Conservation (phyloP, 257 asterid genomes). For the Lavandula angustifolia region DNA sequence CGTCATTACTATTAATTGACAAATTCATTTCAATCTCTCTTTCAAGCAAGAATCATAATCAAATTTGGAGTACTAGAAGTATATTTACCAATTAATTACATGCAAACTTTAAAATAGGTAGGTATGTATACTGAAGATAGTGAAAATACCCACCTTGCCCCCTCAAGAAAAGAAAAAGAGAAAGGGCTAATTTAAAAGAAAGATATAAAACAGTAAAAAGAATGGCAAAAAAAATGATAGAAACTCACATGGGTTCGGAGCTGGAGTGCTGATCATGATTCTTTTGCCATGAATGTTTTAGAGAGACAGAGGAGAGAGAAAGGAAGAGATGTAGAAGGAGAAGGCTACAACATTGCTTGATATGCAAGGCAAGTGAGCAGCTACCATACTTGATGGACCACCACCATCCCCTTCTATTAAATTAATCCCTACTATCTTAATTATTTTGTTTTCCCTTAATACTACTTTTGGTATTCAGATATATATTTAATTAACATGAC, state of each 20-base stretch:
- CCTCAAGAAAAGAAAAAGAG: conserved; percentile 7
- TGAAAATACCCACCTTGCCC: neutral
- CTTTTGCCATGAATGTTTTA: conserved; percentile 59
- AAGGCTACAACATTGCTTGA: conserved; percentile 63
- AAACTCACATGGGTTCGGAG: conserved; percentile 79
- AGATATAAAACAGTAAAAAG: conserved; percentile 39
- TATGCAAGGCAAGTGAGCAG: conserved; percentile 75
- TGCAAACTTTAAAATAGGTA: neutral
- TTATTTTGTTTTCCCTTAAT: conserved; percentile 9
- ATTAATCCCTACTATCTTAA: conserved; percentile 4
- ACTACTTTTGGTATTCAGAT: conserved; percentile 14
- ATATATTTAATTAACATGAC: conserved; percentile 32
- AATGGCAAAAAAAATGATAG: conserved; percentile 54
- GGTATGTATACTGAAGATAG: too few species aligned
- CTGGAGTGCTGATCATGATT: conserved; percentile 71
- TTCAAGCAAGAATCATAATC: neutral
- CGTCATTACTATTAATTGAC: neutral
- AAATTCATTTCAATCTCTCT: neutral
- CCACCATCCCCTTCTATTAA: conserved; percentile 45
- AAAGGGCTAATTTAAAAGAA: conserved; percentile 18
- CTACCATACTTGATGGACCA: conserved; percentile 70
- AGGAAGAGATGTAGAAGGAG: conserved; percentile 5
- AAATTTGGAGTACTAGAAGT: too few species aligned
- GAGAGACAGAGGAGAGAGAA: conserved; percentile 41
- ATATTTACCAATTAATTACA: too few species aligned